phyloP scores from a whole-genome alignment of 495 filamentous ascomycete genomes.

The Neurospora sp. region DNA sequence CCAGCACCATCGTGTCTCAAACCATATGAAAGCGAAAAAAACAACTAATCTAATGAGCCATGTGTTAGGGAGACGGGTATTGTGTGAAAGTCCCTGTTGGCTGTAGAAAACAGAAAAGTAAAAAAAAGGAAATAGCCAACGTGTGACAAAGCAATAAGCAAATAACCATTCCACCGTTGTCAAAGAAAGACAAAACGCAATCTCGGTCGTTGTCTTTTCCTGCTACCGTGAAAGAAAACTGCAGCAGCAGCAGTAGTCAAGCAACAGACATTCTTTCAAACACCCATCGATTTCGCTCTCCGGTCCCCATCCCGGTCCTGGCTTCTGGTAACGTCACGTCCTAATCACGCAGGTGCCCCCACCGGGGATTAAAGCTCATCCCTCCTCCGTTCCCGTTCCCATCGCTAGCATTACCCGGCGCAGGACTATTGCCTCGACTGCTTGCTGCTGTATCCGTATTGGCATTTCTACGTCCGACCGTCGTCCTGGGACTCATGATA shows the following conservation, averaged over 20 bases:
- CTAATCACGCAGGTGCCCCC: constrained; percentile 29
- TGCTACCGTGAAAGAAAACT: neutral
- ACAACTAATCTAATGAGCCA: neutral
- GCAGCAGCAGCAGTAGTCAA: neutral
- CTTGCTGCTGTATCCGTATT: constrained; percentile 18
- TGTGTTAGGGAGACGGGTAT: neutral
- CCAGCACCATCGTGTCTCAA: neutral
- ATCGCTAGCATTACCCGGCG: constrained; percentile 9
- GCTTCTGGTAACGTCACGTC: neutral
- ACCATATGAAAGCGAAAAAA: neutral
- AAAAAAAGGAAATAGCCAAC: neutral
- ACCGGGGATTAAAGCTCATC: constrained; percentile 21
- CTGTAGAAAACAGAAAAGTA: neutral
- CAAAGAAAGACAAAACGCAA: neutral
- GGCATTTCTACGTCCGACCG: constrained; percentile 5
- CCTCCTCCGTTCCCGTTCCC: neutral
- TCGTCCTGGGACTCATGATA: constrained; percentile 31
- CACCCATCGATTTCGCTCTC: neutral
- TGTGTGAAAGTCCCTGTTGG: neutral
- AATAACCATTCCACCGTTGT: neutral
- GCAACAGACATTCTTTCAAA: neutral
- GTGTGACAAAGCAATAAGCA: neutral
- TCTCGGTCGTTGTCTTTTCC: neutral
- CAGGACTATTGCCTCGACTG: constrained; percentile 37
- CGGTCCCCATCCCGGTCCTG: neutral